Percentiles rank a stretch among this genome's conserved stretches.
phyloP scores from a whole-genome alignment of 225 moss, liverwort and hornwort genomes.

The Bryoerythrophyllum caledonicum region DNA sequence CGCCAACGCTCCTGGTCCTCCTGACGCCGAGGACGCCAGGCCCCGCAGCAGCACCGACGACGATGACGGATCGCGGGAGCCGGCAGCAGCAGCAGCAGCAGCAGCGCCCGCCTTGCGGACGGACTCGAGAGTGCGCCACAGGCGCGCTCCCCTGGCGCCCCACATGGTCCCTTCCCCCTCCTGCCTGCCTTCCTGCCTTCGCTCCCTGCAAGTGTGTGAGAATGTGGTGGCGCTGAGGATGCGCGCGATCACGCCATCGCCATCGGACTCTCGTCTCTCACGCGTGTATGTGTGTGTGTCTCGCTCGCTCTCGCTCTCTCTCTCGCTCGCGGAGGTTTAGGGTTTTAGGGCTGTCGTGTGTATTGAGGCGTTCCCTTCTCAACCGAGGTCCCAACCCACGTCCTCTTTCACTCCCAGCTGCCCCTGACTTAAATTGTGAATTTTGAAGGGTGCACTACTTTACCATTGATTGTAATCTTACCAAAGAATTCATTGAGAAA shows the following conservation, averaged over 20 bases:
- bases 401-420: not conserved
- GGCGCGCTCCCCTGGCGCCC: constrained; percentile 33
- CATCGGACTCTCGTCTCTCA: not conserved
- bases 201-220: not conserved
- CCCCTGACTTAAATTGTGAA: too few species aligned
- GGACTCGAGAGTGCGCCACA: constrained; percentile 39
- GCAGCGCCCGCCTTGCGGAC: not conserved
- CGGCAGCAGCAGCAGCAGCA: not conserved
- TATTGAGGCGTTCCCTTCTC: not conserved
- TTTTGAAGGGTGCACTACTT: too few species aligned
- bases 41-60: not conserved
- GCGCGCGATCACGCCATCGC: constrained; percentile 1
- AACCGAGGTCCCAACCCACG: not conserved
- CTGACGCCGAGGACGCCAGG: not conserved
- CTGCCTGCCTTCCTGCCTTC: not conserved
- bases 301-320: not conserved
- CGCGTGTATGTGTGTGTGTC: too few species aligned
- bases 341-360: not conserved
- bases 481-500: too few species aligned
- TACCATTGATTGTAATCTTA: too few species aligned
- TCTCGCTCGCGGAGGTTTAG: not conserved
- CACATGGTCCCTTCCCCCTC: not conserved
- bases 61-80: not conserved
- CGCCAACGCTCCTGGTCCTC: not conserved
- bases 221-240: not conserved